Evolutionary conservation across 2,329 filamentous ascomycete species (phyloP), one percentile per base, ranked within the genome.

Genomic region (Microdochium trichocladiopsis): DNA sequence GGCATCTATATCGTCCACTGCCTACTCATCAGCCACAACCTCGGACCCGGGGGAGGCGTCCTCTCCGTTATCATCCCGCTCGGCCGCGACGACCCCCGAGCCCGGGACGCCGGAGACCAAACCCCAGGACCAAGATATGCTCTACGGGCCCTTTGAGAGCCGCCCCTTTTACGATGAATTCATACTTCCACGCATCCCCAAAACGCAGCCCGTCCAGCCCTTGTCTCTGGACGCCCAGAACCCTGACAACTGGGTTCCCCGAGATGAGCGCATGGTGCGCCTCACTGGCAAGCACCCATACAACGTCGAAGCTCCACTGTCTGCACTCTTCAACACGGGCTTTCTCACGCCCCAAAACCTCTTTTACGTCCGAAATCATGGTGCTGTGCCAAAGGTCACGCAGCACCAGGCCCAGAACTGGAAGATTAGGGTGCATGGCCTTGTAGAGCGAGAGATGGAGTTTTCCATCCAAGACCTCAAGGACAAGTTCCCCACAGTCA

Each of bases 291-390:
- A 89, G 5, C 92, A 96, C 67, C 92, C 92, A 1, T 95, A 95
- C 74, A 96, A 96, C 61, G 86, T 88, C 49, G 92, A 96, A 69
- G 80, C 92, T 10, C 91, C 92, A 0, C 71, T 96, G 9, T 88
- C 82, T 51, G 83, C 84, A 16, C 74, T 96, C 1, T 96, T 84
- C 68, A 79, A 93, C 47, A 74, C 80, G 72, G 90, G 92, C 0
- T 96, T 96, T 64, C 73, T 96, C 36, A 96, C 91, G 1, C 89
- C 86, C 37, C 87, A 90, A 12, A 87, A 95, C 60, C 74, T 96
- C 1, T 94, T 95, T 70, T 96, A 95, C 66, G 92, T 96, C 9
- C 78, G 92, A 33, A 96, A 96, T 62, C 92, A 96, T 72, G 92
- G 92, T 14, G 74, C 83, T 0, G 91, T 96, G 8, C 92, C 91